Base-by-base conservation (phyloP, 495 filamentous ascomycete genomes). In the Daldinia vernicosa region DNA sequence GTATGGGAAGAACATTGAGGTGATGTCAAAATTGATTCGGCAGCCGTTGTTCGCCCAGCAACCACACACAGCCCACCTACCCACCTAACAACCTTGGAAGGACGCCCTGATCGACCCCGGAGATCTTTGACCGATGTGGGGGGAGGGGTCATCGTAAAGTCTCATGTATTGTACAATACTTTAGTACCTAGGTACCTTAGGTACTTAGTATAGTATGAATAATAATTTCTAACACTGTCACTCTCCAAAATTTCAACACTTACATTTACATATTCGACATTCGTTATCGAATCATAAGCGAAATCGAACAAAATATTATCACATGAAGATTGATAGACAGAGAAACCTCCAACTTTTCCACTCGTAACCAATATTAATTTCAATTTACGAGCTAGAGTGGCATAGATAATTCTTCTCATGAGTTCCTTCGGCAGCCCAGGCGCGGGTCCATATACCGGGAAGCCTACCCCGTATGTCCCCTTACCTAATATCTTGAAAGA, bases 361-460 rank as follows among this genome's bases (percentile, higher is more conserved):
- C 39, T n/a, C 54, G 17, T 32, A 53, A 39, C 35, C 26, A 4
- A 27, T 6, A 53, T 63, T 22, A 58, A 58, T 27, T 33, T 28
- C 1, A 22, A 43, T 60, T 17, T 3, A 62, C 33, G 24, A 22
- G 8, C 11, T 40, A 30, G 24, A 27, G 6, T 40, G 17, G 22
- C 9, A 4, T 17, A 57, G 11, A 24, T 4, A 55, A 51, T 22
- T 63, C 6, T 45, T 51, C 19, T 27, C 8, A 86, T 88, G 85
- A 88, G 86, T 77, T 81, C 83, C 74, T 96, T 95, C 78, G 94
- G 94, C 72, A 86, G 86, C 58, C 94, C 94, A 6, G 94, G 94
- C 63, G 86, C 89, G 66, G 84, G 89, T 37, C 86, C 89, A 50
- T 85, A 87, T 24, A 86, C 89, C 66, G 79, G 80, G 56, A 96